Base-by-base conservation (phyloP, 768 basidiomycete genomes). In the Psilocybe cyanescens region DNA sequence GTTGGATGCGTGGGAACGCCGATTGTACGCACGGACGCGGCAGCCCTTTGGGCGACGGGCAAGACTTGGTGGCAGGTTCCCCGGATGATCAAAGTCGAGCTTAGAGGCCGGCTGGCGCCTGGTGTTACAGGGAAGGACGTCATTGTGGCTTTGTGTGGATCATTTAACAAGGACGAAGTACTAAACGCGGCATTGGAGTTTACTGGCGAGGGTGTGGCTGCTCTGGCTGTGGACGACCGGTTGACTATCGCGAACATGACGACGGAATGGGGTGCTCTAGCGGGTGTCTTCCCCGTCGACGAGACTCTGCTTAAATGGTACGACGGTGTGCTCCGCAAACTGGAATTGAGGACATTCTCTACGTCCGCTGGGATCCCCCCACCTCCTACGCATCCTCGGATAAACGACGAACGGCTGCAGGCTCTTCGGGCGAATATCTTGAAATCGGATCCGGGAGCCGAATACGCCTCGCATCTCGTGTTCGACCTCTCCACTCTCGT, bases 61-160 rank as follows among this genome's bases (percentile, higher is more conserved):
- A 94, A 92, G 73, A 99, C 97, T 1, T 99, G 97, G 97, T 99
- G 97, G 97, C 97, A 99, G 76, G 90, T 99, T 35, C 97, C 97
- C 12, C 86, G 94, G 3, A 95, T 98, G 86, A 86, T 99, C 73
- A 95, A 92, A 61, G 97, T 99, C 63, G 95, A 97, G 68, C 80
- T 99, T 52, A 85, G 82, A 59, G 97, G 97, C 5, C 80, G 78
- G 61, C 84, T 99, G 0, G 82, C 91, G 0, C 86, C 90, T 0
- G 97, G 97, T 3, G 97, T 99, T 1, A 96, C 95, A 0, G 97
- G 97, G 35, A 99, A 99, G 75, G 97, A 99, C 70, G 92, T 99
- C 46, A 99, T 99, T 61, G 92, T 99, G 14, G 97, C 97, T 0
- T 83, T 63, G 0, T 63, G 62, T 49, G 62, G 58, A 12, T 63